Base-by-base conservation (phyloP, 805 yeast genomes). In the Yarrowia osloensis region DNA sequence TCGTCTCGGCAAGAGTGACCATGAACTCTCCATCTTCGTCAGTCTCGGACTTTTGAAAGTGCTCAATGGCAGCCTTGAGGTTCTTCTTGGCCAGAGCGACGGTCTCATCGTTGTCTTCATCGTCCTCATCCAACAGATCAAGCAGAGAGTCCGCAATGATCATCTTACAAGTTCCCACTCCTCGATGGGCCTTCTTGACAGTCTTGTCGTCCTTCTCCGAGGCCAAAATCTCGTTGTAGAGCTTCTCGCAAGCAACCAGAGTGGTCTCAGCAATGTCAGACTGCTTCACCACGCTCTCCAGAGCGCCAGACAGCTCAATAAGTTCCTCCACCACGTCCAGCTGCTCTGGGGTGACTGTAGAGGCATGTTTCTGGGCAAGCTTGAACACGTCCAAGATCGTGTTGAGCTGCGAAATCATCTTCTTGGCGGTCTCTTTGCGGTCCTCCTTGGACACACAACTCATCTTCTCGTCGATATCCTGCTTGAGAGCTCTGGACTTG, bases 1-100 rank as follows among this genome's bases (percentile, higher is more conserved):
- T 80, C 0, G 96, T 93, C 76, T 94, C 98, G 0, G 97, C 97
- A 54, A 89, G 82, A 73, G 86, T 84, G 13, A 88, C 96, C 90
- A 94, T 89, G 5, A 89, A 81, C 68, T 87, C 88, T 0, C 96
- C 96, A 46, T 88, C 91, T 54, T 87, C 90, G 21, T 85, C 86
- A 62, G 86, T 86, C 74, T 87, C 85, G 0, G 92, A 88, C 66
- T 80, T 77, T 66, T 80, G 77, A 66, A 92, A 79, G 72, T 84
- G 84, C 42, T 80, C 78, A 28, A 89, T 79, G 0, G 96, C 96
- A 21, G 76, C 77, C 11, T 75, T 71, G 12, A 86, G 83, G 39
- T 81, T 76, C 1, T 79, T 77, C 42, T 82, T 77, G 0, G 90
- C 72, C 57, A 42, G 21, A 12, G 86, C 47, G 22, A 31, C 31